phyloP scores from a whole-genome alignment of 179 eudicot genomes.

The Kewa caespitosa region DNA sequence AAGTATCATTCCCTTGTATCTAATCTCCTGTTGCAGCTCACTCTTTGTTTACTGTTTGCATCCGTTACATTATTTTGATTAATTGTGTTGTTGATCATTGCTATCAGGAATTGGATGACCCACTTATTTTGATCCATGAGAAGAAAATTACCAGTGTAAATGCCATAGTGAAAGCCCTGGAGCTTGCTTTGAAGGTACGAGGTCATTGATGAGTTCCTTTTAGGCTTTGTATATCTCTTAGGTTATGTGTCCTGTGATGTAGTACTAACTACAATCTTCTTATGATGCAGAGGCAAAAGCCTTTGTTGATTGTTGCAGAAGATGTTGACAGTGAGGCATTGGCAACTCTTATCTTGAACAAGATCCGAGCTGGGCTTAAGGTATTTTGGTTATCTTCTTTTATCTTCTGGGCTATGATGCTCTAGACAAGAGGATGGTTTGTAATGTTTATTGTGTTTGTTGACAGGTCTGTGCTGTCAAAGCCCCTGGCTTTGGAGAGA shows the following conservation, averaged over 20 bases:
- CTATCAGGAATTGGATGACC: slow-evolving; percentile 50
- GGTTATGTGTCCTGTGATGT: slow-evolving; percentile 18
- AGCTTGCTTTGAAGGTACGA: slow-evolving; percentile 47
- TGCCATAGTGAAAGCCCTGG: slow-evolving; percentile 49
- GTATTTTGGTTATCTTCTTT: slow-evolving; percentile 26
- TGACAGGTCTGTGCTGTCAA: slow-evolving; percentile 84
- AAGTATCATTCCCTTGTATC: slow-evolving; percentile 22
- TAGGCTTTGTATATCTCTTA: not conserved
- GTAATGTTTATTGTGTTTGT: not conserved
- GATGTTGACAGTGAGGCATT: slow-evolving; percentile 94
- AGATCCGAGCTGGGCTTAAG: slow-evolving; percentile 95
- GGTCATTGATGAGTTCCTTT: not conserved
- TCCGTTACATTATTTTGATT: not conserved
- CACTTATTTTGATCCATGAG: slow-evolving; percentile 48
- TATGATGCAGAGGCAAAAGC: slow-evolving; percentile 71
- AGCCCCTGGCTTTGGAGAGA: slow-evolving; percentile 97
- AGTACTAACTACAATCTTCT: slow-evolving; percentile 6
- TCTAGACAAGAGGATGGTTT: not conserved
- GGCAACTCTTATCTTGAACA: slow-evolving; percentile 89
- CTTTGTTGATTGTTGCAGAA: slow-evolving; percentile 83
- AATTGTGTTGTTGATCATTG: not conserved
- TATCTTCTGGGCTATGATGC: not conserved
- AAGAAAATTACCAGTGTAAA: slow-evolving; percentile 49
- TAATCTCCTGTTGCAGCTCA: not conserved
- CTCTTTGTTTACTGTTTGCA: not conserved